Evolutionary conservation across 495 filamentous ascomycete genomes (phyloP).

Genomic region (Massariosphaeria phaeospora): DNA sequence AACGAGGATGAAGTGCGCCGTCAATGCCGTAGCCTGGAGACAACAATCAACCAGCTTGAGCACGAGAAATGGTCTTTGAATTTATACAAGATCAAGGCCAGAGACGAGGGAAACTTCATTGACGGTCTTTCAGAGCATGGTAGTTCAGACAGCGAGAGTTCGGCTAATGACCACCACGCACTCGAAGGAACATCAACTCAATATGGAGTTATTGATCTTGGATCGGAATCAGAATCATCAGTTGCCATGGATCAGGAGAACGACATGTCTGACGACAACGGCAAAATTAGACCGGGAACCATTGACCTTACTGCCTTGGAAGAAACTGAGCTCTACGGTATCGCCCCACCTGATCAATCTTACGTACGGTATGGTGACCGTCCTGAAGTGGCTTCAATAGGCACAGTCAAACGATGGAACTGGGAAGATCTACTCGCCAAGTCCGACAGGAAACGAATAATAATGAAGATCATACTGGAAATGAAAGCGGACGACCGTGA

Average conservation of each 20-base stretch:
- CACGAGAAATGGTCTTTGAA: background rate
- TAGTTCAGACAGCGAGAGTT: too few relatives aligned
- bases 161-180: background rate
- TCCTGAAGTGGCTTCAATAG: background rate
- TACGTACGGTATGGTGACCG: background rate
- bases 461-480: constrained; percentile 35
- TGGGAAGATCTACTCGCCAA: constrained; percentile 21
- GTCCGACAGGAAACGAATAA: constrained; percentile 30
- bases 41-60: background rate
- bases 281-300: too few relatives aligned
- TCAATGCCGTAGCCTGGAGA: constrained; percentile 43
- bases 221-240: constrained; percentile 1
- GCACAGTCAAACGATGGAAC: constrained; percentile 21
- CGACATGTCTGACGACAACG: too few relatives aligned
- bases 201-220: background rate
- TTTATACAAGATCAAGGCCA: background rate
- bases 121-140: too few relatives aligned
- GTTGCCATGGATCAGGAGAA: too few relatives aligned
- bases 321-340: too few relatives aligned
- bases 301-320: too few relatives aligned
- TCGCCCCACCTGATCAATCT: background rate
- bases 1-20: background rate
- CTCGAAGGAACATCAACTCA: background rate
- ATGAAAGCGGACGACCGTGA: constrained; percentile 4
- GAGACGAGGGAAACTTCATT: too few relatives aligned